These are phyloP conservation scores for Diaporthe batatas DNA, from an alignment of 2,329 filamentous ascomycete species.

Conservation along the genomic window DNA sequence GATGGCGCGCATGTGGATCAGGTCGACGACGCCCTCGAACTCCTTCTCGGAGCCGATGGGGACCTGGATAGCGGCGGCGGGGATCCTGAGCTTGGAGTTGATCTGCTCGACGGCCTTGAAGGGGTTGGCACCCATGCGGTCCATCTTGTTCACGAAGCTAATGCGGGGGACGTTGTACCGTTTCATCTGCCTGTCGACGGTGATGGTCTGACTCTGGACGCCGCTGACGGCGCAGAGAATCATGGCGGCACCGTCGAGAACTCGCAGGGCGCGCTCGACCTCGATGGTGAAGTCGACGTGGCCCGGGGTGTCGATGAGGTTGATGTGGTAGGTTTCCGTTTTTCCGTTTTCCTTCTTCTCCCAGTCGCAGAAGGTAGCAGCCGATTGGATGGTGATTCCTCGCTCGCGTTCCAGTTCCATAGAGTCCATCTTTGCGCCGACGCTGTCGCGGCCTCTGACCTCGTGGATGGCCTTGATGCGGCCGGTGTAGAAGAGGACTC, in stretches of 20 bases:
- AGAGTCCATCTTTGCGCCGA: constrained; percentile 99
- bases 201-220: constrained; percentile 98
- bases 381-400: constrained; percentile 98
- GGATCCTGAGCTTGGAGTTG: constrained; percentile 93
- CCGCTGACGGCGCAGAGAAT: constrained; percentile 97
- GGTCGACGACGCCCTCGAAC: constrained; percentile 91
- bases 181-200: constrained; percentile 98
- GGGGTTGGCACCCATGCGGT: constrained; percentile 97
- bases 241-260: constrained; percentile 97
- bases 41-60: constrained; percentile 94
- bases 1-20: constrained; percentile 91
- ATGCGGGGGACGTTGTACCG: constrained; percentile 96
- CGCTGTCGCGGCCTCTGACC: constrained; percentile 92
- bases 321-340: constrained; percentile 95
- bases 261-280: constrained; percentile 93
- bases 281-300: constrained; percentile 99
- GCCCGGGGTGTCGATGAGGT: constrained; percentile 97
- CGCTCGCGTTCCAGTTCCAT: constrained; percentile 99
- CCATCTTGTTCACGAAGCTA: constrained; percentile 99
- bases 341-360: constrained; percentile 85
- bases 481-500: constrained; percentile 97
- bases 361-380: constrained; percentile 98
- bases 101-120: constrained; percentile 99
- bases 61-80: constrained; percentile 92
- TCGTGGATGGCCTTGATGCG: constrained; percentile 98